Conservation (phyloP, 75 land plant species). For the Sequoia sempervirens region DNA sequence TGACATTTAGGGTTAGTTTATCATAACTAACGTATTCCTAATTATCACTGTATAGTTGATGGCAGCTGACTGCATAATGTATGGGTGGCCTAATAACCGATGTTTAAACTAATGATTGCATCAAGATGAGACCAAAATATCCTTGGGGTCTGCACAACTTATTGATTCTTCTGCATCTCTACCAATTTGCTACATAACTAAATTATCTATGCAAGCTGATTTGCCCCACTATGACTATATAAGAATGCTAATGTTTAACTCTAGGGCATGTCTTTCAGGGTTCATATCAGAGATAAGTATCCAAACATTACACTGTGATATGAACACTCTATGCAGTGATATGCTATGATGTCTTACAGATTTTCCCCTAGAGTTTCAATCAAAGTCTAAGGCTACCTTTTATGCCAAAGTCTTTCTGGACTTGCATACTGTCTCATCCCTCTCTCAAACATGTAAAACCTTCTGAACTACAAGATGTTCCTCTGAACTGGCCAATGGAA, state of each 20-base stretch:
- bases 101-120: not conserved
- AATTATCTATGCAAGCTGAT: not conserved
- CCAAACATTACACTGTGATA: not conserved
- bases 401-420: not conserved
- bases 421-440: not conserved
- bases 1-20: not conserved
- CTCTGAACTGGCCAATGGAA: not conserved
- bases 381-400: not conserved
- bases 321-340: not conserved
- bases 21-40: not conserved
- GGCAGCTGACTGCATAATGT: not conserved
- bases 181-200: not conserved
- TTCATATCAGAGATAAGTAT: not conserved
- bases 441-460: not conserved
- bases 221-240: not conserved
- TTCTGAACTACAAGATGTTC: not conserved
- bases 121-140: not conserved
- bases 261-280: not conserved
- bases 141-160: not conserved
- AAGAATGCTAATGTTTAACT: not conserved
- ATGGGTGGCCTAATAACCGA: not conserved
- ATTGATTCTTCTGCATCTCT: not conserved
- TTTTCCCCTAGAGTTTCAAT: not conserved
- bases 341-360: not conserved
- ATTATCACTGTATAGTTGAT: not conserved